These are phyloP conservation scores for Ehretia macrophylla DNA, from an alignment of 257 asterid genomes.

Conservation along the genomic window DNA sequence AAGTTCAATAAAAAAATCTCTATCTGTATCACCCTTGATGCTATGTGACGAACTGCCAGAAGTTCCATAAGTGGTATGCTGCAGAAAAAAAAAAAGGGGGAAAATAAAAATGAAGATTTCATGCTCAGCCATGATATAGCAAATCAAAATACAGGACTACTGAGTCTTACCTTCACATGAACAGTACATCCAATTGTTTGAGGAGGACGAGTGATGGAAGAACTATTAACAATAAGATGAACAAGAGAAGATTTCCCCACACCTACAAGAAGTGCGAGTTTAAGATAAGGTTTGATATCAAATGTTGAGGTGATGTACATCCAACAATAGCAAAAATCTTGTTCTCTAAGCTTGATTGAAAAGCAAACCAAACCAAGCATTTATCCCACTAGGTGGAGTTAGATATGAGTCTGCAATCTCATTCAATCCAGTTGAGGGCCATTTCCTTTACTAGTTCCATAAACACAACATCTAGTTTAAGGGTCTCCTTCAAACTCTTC, in stretches of 20 bases:
- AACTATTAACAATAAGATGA: constrained; percentile 82
- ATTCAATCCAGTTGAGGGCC: no score
- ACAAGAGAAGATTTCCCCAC: constrained; percentile 95
- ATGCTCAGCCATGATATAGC: constrained; percentile 2
- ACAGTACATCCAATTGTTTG: constrained; percentile 91
- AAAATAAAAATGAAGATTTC: constrained; percentile 6
- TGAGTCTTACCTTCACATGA: constrained; percentile 57
- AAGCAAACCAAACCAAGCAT: no score
- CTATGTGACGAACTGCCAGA: constrained; percentile 74
- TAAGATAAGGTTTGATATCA: neutral
- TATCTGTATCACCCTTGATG: constrained; percentile 53
- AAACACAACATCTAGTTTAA: no score
- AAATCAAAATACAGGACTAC: constrained; percentile 9
- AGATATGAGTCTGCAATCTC: no score
- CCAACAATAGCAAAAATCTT: neutral
- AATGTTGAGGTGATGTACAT: neutral
- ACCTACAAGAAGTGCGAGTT: constrained; percentile 38
- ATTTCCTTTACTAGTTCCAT: no score
- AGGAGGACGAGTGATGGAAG: constrained; percentile 68
- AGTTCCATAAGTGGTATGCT: constrained; percentile 77
- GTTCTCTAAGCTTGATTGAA: neutral
- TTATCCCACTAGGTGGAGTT: no score
- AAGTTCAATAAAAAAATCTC: constrained; percentile 86
- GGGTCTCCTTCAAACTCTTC: no score
- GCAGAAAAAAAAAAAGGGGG: constrained; percentile 22